Evolutionary conservation across 2,329 filamentous ascomycete species (phyloP).

Genomic region (Albifimbria verrucaria): DNA sequence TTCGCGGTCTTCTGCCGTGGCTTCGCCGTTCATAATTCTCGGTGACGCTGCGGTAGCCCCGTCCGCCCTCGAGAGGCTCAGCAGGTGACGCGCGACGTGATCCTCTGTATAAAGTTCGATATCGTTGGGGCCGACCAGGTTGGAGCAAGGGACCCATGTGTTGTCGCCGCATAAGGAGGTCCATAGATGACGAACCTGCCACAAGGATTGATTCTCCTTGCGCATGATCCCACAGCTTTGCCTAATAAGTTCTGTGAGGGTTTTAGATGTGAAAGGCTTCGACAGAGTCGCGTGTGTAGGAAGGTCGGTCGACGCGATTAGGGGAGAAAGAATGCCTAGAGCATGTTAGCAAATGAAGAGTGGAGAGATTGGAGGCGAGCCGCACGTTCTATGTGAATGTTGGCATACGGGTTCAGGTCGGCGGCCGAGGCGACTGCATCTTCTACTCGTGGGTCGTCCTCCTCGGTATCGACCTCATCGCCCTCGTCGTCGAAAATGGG

Average conservation of each 20-base stretch:
- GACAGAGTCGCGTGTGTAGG: slow-evolving; percentile 72
- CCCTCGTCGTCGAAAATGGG: slow-evolving; percentile 73
- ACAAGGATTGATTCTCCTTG: slow-evolving; percentile 69
- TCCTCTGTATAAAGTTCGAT: slow-evolving; percentile 51
- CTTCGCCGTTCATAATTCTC: slow-evolving; percentile 18
- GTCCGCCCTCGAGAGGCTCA: slow-evolving; percentile 22
- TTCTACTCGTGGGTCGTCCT: slow-evolving; percentile 62
- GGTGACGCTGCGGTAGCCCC: slow-evolving; percentile 7
- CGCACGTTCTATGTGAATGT: slow-evolving; percentile 19
- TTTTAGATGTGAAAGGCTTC: slow-evolving; percentile 70
- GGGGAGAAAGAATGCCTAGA: slow-evolving; percentile 69
- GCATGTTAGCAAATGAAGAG: background rate
- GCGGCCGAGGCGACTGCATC: slow-evolving; percentile 61
- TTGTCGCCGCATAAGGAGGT: slow-evolving; percentile 73
- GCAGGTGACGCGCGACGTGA: slow-evolving; percentile 35
- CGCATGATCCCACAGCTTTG: slow-evolving; percentile 70
- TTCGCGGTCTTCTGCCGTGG: slow-evolving; percentile 11
- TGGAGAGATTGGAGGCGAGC: slow-evolving; percentile 22
- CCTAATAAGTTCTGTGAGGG: slow-evolving; percentile 65
- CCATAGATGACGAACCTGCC: slow-evolving; percentile 71
- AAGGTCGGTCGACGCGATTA: slow-evolving; percentile 72
- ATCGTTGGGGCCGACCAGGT: slow-evolving; percentile 55
- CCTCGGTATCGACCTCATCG: slow-evolving; percentile 70
- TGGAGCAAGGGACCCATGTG: slow-evolving; percentile 60
- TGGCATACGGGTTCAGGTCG: slow-evolving; percentile 71